Percentiles rank a stretch among this genome's conserved stretches.
These are phyloP conservation scores for Malbranchea zuffiana DNA, from an alignment of 2,329 filamentous ascomycete species.

Conservation along the genomic window DNA sequence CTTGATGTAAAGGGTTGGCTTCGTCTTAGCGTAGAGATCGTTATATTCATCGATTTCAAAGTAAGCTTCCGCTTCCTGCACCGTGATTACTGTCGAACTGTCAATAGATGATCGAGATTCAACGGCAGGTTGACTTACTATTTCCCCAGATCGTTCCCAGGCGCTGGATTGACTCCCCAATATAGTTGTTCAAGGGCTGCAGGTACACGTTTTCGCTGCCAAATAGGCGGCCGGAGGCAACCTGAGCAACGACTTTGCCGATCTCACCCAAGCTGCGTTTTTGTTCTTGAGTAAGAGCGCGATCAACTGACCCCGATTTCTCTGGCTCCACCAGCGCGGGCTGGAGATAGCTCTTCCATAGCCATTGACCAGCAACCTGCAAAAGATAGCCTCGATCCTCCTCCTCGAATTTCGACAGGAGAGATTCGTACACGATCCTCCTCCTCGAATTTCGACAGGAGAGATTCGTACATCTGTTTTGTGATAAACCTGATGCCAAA, in stretches of 20 bases:
- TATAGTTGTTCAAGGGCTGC: constrained; percentile 85
- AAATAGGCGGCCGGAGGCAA: constrained; percentile 79
- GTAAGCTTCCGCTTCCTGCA: constrained; percentile 76
- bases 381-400: constrained; percentile 69
- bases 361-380: constrained; percentile 77
- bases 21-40: constrained; percentile 89
- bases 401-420: constrained; percentile 65
- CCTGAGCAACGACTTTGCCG: constrained; percentile 79
- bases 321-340: constrained; percentile 83
- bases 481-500: constrained; percentile 85
- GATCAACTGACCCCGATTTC: constrained; percentile 84
- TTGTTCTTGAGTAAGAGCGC: constrained; percentile 76
- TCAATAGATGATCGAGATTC: constrained; percentile 24
- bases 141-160: constrained; percentile 64
- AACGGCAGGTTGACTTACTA: constrained; percentile 32
- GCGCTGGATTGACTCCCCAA: constrained; percentile 72
- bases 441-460: constrained; percentile 64
- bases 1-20: constrained; percentile 98
- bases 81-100: constrained; percentile 53
- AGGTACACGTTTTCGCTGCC: constrained; percentile 92
- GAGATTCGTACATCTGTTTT: constrained; percentile 69
- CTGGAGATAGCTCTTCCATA: constrained; percentile 89
- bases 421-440: constrained; percentile 75
- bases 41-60: constrained; percentile 99
- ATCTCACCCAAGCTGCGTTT: constrained; percentile 88